phyloP scores from a whole-genome alignment of 345 rosid genomes.

The Passiflora organensis region DNA sequence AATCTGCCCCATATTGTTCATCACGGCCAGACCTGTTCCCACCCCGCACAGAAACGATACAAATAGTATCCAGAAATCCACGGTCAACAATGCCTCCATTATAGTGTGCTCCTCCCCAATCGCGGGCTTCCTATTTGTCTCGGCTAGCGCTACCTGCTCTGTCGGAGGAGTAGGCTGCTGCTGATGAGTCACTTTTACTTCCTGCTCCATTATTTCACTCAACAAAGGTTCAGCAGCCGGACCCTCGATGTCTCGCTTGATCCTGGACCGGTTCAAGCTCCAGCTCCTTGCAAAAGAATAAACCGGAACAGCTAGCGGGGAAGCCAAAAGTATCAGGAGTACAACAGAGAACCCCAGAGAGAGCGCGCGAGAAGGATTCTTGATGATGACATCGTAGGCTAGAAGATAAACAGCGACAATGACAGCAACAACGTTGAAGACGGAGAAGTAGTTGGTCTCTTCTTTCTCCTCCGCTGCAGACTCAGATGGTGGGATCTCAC shows the following conservation, averaged over 20 bases:
- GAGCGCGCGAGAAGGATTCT: slow-evolving; percentile 28
- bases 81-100: slow-evolving; percentile 50
- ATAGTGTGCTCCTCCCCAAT: slow-evolving; percentile 90
- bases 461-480: slow-evolving; percentile 46
- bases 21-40: slow-evolving; percentile 81
- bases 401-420: slow-evolving; percentile 68
- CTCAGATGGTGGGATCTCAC: slow-evolving; percentile 54
- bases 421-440: slow-evolving; percentile 61
- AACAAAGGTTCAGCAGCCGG: slow-evolving; percentile 49
- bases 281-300: slow-evolving; percentile 36
- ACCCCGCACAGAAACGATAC: slow-evolving; percentile 81
- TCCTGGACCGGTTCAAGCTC: slow-evolving; percentile 14
- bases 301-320: slow-evolving; percentile 58
- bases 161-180: slow-evolving; percentile 11
- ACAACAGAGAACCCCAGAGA: slow-evolving; percentile 38
- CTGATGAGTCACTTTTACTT: too few species aligned
- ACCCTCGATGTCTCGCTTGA: slow-evolving; percentile 30
- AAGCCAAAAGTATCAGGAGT: slow-evolving; percentile 52
- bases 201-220: slow-evolving; percentile 17
- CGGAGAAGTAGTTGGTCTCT: slow-evolving; percentile 56
- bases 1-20: slow-evolving; percentile 93
- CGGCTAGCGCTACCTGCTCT: not conserved
- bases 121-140: slow-evolving; percentile 38
- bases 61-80: slow-evolving; percentile 84
- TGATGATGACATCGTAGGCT: slow-evolving; percentile 50